Conservation (phyloP, 2,329 filamentous ascomycete species). For the Aspergillus candidus region DNA sequence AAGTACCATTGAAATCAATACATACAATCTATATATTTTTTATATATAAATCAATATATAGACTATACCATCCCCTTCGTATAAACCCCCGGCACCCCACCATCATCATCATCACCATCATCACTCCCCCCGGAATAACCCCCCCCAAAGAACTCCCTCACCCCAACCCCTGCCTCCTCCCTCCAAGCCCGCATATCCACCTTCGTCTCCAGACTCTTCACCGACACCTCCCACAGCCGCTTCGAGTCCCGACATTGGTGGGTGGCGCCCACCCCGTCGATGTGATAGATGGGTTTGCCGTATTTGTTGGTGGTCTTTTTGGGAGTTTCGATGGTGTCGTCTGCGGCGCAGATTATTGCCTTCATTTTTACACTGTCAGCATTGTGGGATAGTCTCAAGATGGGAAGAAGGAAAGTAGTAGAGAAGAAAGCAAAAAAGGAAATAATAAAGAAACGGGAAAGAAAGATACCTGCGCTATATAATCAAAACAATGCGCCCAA, state of each 20-base stretch:
- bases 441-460: no score
- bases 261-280: slow-evolving; percentile 7
- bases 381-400: background rate
- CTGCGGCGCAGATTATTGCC: slow-evolving; percentile 11
- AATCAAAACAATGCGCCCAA: slow-evolving; percentile 16
- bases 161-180: slow-evolving; percentile 4
- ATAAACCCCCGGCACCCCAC: no score
- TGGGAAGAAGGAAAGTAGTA: background rate
- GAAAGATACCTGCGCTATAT: slow-evolving; percentile 12
- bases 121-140: background rate
- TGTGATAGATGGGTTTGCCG: slow-evolving; percentile 2
- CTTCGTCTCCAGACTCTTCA: background rate
- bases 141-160: slow-evolving; percentile 5
- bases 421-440: background rate
- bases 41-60: no score
- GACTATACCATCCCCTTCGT: no score
- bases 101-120: no score
- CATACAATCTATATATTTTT: no score
- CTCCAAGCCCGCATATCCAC: slow-evolving; percentile 6
- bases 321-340: slow-evolving; percentile 12
- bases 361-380: background rate
- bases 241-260: slow-evolving; percentile 12
- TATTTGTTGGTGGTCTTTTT: background rate
- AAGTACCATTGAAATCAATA: no score
- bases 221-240: slow-evolving; percentile 9